Evolutionary conservation across 352 stramenopile species (phyloP).

Genomic region (Saprolegnia diclina): DNA sequence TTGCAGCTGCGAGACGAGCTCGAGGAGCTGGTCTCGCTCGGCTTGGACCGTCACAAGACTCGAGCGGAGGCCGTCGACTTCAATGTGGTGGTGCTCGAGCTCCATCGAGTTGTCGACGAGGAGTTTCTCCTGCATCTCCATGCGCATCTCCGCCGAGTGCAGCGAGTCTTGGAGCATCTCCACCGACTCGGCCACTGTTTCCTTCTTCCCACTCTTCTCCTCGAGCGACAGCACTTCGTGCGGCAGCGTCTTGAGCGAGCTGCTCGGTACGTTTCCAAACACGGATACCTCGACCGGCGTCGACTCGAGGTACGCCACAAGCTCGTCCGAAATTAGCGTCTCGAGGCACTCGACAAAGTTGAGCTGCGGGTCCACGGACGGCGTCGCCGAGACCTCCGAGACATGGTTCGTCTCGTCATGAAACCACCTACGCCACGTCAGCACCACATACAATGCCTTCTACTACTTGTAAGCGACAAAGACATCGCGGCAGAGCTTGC

Average conservation of each 20-base stretch:
- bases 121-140: slow-evolving; percentile 25
- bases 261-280: slow-evolving; percentile 70
- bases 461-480: slow-evolving; percentile 50
- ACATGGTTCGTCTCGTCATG: slow-evolving; percentile 34
- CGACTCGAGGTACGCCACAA: slow-evolving; percentile 40
- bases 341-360: slow-evolving; percentile 58
- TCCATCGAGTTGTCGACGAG: slow-evolving; percentile 26
- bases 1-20: slow-evolving; percentile 20
- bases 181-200: neutral
- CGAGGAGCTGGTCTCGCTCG: slow-evolving; percentile 13
- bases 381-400: slow-evolving; percentile 40
- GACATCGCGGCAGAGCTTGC: slow-evolving; percentile 64
- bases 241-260: slow-evolving; percentile 24
- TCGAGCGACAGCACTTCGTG: slow-evolving; percentile 25
- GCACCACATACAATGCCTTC: neutral
- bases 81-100: slow-evolving; percentile 16
- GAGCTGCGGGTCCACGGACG: slow-evolving; percentile 54
- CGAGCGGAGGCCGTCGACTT: slow-evolving; percentile 6
- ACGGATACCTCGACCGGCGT: slow-evolving; percentile 53
- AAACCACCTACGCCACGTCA: slow-evolving; percentile 12
- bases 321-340: slow-evolving; percentile 40
- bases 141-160: slow-evolving; percentile 2
- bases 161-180: slow-evolving; percentile 13
- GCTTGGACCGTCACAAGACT: neutral
- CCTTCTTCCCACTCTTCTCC: slow-evolving; percentile 9